A percentile compares a stretch with the other conserved stretches of the same genome.
Conservation (phyloP, 176 grass and related monocot genomes). For the Avena sativa region DNA sequence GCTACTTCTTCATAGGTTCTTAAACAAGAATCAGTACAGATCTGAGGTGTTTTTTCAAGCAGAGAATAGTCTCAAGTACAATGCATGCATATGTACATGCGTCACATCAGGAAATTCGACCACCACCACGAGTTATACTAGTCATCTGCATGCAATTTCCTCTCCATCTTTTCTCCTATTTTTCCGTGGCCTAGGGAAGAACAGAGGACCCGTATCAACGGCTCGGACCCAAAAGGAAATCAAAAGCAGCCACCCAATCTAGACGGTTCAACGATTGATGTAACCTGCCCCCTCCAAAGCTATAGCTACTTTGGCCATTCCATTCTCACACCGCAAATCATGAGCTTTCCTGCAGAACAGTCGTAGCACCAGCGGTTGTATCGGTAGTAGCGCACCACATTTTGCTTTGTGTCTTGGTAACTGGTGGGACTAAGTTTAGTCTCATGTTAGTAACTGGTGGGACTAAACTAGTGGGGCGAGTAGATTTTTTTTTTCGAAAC, state of each 20-base stretch:
- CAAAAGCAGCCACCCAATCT: constrained; percentile 20
- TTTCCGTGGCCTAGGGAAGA: constrained; percentile 18
- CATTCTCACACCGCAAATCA: not conserved
- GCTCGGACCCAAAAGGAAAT: constrained; percentile 11
- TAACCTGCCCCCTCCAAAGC: constrained; percentile 21
- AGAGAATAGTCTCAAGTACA: not conserved
- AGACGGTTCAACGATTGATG: constrained; percentile 44
- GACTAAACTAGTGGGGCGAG: no score
- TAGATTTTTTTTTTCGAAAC: no score
- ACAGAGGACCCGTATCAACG: not conserved
- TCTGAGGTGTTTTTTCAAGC: not conserved
- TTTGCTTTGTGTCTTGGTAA: no score
- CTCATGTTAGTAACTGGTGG: no score
- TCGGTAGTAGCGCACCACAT: not conserved
- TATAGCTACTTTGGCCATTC: not conserved
- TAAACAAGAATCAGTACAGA: constrained; percentile 29
- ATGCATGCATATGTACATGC: not conserved
- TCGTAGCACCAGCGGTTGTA: not conserved
- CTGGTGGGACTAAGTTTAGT: no score
- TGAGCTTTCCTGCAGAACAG: not conserved
- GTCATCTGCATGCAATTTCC: not conserved
- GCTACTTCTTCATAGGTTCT: constrained; percentile 20
- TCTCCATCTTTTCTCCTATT: not conserved
- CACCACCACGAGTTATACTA: no score
- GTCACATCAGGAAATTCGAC: constrained; percentile 33